Evolutionary conservation across 2,329 filamentous ascomycete species (phyloP), one percentile per base, ranked within the genome.

Genomic region (Ophiostoma sp.): DNA sequence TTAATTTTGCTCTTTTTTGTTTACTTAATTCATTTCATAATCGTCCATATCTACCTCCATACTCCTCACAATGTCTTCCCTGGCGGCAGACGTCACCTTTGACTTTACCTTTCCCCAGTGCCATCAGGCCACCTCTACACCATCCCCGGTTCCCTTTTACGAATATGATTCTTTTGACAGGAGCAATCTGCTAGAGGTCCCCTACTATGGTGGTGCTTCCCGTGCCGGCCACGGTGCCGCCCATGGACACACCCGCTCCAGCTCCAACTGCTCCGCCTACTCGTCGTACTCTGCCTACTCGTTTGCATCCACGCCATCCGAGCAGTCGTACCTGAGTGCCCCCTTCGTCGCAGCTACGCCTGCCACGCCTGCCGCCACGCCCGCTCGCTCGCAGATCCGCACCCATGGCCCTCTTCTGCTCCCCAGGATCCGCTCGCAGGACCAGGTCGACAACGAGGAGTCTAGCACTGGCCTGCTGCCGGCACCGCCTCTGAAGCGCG

Each of bases 371-470:
- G n/a, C 74, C 75, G 90, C 89, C 69, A 93, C 90, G 15, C 91
- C 91, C 54, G 81, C 84, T 57, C 82, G 84, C 73, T 90, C 91
- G 44, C 62, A 52, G 27, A 86, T 94, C 75, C 86, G 89, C 72
- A 90, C 92, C 72, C 90, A 93, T 80, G 92, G 92, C 68, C 92
- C 92, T 68, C 83, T 92, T 67, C 83, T 96, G 72, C 84, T 96
- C 41, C 93, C 93, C 76, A 95, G 93, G 84, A 94, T 96, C 81
- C 87, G 93, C 72, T 87, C 87, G 57, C 93, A 95, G 80, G 93
- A 96, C 80, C 90, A 94, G 80, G 85, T 89, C 72, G 87, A 89
- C 74, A 86, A 86, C 57, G 82, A 82, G 27, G 62, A 36, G 4
- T 2, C 6, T 7, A 33, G 15, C 54, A 82, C 81, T 60, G 72